Percentiles rank a stretch among this genome's conserved stretches.
Evolutionary conservation across 2,329 filamentous ascomycete genomes (phyloP).

Genomic region (Akanthomyces dipterigenus): DNA sequence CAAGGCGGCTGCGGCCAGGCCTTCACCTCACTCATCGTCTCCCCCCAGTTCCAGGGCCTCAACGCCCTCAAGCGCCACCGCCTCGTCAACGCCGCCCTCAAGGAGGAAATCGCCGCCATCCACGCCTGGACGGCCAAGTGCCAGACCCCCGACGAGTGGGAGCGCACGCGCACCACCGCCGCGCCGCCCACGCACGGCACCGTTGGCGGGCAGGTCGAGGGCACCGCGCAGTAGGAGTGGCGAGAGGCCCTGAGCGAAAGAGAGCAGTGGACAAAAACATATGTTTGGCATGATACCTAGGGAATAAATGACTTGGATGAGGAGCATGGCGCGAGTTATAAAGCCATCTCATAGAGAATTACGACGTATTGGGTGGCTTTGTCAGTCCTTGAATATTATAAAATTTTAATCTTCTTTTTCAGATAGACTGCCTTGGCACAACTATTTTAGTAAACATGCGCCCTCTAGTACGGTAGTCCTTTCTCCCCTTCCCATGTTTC

Average conservation of each 20-base stretch:
- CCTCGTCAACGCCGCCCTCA: conserved; percentile 75
- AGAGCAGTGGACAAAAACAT: too few relatives aligned
- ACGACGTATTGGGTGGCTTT: background rate
- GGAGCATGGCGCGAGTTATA: background rate
- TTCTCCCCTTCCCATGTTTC: too few relatives aligned
- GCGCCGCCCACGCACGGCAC: conserved; percentile 39
- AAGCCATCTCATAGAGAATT: background rate
- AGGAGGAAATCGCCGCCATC: conserved; percentile 81
- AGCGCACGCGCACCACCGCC: conserved; percentile 48
- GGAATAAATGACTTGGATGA: background rate
- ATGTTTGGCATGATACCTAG: background rate
- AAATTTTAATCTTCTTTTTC: background rate
- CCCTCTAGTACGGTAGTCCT: background rate
- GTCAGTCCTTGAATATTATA: conserved; percentile 1
- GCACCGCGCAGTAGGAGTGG: conserved; percentile 16
- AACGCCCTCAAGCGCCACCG: conserved; percentile 78
- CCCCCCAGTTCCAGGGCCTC: conserved; percentile 62
- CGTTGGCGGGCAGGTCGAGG: conserved; percentile 35
- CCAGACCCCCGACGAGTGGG: conserved; percentile 85
- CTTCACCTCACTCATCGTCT: conserved; percentile 54
- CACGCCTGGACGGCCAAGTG: conserved; percentile 96
- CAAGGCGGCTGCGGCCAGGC: conserved; percentile 56
- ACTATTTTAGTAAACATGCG: background rate
- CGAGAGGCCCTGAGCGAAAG: background rate
- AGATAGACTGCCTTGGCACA: background rate